Evolutionary conservation across 129 eudicot genomes (phyloP).

Genomic region (Rutidosis leptorrhynchoides): DNA sequence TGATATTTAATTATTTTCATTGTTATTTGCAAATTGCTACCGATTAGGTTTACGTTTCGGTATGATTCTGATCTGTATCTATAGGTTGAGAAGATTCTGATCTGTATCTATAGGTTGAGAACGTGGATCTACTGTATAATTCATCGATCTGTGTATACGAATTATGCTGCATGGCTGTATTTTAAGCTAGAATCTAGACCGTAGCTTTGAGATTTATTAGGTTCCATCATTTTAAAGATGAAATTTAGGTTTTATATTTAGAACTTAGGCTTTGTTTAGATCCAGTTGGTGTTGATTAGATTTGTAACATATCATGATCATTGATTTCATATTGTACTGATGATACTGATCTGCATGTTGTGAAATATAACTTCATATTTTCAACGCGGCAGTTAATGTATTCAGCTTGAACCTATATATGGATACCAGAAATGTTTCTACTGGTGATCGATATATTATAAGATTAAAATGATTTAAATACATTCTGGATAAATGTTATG

Average conservation of each 20-base stretch:
- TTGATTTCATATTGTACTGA: background rate
- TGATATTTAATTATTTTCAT: background rate
- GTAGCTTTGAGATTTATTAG: conserved; percentile 6
- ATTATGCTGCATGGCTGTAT: background rate
- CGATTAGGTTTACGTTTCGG: conserved; percentile 18
- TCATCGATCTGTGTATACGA: background rate
- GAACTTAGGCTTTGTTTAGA: conserved; percentile 24
- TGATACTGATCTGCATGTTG: conserved; percentile 13
- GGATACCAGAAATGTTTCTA: background rate
- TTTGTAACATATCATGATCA: no score
- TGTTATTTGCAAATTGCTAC: background rate
- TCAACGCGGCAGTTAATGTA: background rate
- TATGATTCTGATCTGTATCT: conserved; percentile 16
- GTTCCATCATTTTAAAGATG: conserved; percentile 5
- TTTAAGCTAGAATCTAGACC: conserved; percentile 13
- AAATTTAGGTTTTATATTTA: background rate
- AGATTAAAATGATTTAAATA: no score
- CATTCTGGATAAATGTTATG: no score
- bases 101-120: conserved; percentile 12
- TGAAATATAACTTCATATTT: background rate
- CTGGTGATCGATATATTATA: background rate
- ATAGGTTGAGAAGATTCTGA: conserved; percentile 15
- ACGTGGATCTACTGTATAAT: conserved; percentile 21
- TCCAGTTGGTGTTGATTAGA: background rate
- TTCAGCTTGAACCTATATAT: background rate